Evolutionary conservation across 345 rosid genomes (phyloP).

Genomic region (Reutealis trisperma): DNA sequence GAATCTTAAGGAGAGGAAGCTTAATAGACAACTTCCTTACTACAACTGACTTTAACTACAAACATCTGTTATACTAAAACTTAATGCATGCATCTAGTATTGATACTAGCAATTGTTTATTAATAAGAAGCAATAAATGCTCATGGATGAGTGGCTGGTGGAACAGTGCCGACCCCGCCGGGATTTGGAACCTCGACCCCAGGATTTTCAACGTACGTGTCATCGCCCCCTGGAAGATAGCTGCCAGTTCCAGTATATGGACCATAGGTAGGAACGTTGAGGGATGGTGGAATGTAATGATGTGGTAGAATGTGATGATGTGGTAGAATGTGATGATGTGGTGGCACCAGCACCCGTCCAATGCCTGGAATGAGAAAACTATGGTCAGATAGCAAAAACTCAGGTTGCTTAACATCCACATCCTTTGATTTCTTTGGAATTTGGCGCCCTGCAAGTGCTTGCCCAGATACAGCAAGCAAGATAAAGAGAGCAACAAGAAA

Average conservation of each 20-base stretch:
- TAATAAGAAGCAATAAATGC: slow-evolving; percentile 3
- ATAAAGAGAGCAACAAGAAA: slow-evolving; percentile 30
- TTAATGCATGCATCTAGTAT: slow-evolving; percentile 2
- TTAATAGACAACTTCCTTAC: background rate
- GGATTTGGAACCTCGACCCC: slow-evolving; percentile 62
- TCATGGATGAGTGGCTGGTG: slow-evolving; percentile 44
- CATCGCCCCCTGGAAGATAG: slow-evolving; percentile 63
- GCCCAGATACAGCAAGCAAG: slow-evolving; percentile 37
- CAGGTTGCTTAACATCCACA: slow-evolving; percentile 58
- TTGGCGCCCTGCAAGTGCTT: slow-evolving; percentile 49
- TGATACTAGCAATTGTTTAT: slow-evolving; percentile 17
- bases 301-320: slow-evolving; percentile 9
- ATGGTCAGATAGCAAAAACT: slow-evolving; percentile 41
- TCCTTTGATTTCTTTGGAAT: slow-evolving; percentile 36
- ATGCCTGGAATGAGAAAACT: slow-evolving; percentile 62
- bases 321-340: slow-evolving; percentile 14
- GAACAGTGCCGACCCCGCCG: slow-evolving; percentile 31
- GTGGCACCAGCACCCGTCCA: slow-evolving; percentile 62
- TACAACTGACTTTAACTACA: background rate
- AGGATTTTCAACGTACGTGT: slow-evolving; percentile 62
- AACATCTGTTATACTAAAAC: background rate
- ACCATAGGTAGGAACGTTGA: slow-evolving; percentile 29
- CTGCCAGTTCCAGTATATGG: slow-evolving; percentile 27
- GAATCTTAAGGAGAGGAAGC: background rate
- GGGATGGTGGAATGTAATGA: slow-evolving; percentile 17